Conservation (phyloP, 2,329 filamentous ascomycete genomes). For the Botryotinia convoluta region DNA sequence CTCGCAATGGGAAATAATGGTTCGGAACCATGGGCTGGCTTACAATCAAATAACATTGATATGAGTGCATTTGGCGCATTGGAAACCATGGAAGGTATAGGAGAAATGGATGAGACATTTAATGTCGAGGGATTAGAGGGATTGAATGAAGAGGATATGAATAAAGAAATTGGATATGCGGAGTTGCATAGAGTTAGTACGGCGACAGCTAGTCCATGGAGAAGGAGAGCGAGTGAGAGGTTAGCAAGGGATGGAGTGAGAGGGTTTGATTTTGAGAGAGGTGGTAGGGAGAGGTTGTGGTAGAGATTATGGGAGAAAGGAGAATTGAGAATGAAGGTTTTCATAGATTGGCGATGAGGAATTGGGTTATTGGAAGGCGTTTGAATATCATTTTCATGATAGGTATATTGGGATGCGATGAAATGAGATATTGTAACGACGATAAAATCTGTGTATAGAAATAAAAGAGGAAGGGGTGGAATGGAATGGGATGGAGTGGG, state of each 20-base stretch:
- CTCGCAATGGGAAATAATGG: background rate
- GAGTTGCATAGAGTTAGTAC: conserved; percentile 27
- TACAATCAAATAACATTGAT: background rate
- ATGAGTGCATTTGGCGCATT: conserved; percentile 7
- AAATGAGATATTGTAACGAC: background rate
- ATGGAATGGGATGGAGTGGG: background rate
- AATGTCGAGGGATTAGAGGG: background rate
- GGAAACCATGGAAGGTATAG: conserved; percentile 12
- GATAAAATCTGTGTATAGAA: background rate
- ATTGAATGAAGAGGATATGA: background rate
- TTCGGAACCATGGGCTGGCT: background rate
- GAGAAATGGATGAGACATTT: background rate
- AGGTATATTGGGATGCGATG: background rate
- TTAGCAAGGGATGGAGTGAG: background rate
- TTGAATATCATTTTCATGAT: background rate
- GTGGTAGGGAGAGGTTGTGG: conserved; percentile 2
- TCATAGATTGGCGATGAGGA: background rate
- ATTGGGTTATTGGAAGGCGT: background rate
- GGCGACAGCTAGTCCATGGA: conserved; percentile 28
- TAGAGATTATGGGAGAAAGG: background rate
- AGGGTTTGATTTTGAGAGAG: background rate
- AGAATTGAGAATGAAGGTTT: background rate
- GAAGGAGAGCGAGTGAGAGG: conserved; percentile 21
- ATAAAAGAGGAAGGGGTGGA: background rate
- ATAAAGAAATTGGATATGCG: conserved; percentile 24